A percentile compares a stretch with the other conserved stretches of the same genome.
Evolutionary conservation across 2,329 filamentous ascomycete species (phyloP).

Genomic region (Fusarium tanahbumbuense): DNA sequence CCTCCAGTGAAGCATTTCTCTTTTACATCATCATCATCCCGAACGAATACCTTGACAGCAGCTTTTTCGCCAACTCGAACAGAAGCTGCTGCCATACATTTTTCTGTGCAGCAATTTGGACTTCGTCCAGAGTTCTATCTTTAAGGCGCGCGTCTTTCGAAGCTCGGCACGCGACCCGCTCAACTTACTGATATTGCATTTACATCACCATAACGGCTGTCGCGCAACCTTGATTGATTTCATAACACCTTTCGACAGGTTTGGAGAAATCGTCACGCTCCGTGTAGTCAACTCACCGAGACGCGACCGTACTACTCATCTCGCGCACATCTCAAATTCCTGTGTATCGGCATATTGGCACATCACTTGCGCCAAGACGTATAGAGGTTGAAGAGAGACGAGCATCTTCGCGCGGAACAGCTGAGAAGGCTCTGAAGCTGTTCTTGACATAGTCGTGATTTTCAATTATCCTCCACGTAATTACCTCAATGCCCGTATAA

Average conservation of each 20-base stretch:
- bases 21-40: constrained; percentile 41
- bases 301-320: not conserved
- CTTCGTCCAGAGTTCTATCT: not conserved
- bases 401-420: constrained; percentile 42
- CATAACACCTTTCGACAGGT: not conserved
- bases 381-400: constrained; percentile 40
- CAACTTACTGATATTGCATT: constrained; percentile 24
- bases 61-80: not conserved
- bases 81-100: not conserved
- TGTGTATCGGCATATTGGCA: constrained; percentile 15
- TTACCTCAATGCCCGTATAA: constrained; percentile 48
- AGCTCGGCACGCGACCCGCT: constrained; percentile 31
- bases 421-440: constrained; percentile 42
- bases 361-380: constrained; percentile 33
- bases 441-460: constrained; percentile 51
- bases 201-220: constrained; percentile 14
- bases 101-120: not conserved
- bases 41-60: constrained; percentile 4
- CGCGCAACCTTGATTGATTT: constrained; percentile 11
- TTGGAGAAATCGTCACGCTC: not conserved
- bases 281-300: not conserved
- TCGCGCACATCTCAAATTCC: constrained; percentile 9
- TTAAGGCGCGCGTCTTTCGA: constrained; percentile 12
- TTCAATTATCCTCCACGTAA: constrained; percentile 52
- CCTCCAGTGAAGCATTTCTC: constrained; percentile 27